Percentiles rank a stretch among this genome's conserved stretches.
Evolutionary conservation across 2,329 filamentous ascomycete species (phyloP).

Genomic region (Albifimbria verrucaria): DNA sequence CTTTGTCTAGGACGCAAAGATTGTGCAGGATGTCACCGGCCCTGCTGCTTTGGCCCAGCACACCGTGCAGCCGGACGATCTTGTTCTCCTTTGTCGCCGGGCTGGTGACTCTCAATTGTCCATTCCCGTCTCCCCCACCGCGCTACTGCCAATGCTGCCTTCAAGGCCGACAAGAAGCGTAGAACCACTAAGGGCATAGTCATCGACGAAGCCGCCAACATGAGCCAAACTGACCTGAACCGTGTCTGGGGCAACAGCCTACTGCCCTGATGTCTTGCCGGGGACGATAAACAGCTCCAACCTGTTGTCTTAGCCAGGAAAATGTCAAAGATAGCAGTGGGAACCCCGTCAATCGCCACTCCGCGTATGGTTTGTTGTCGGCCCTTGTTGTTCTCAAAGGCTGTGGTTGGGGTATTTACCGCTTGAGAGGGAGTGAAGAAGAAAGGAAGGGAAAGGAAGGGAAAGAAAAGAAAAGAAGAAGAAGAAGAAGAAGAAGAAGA

Average conservation of each 20-base stretch:
- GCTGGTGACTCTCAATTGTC: no score
- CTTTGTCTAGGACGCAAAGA: neutral
- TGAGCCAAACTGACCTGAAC: slow-evolving; percentile 15
- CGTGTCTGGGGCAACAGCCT: slow-evolving; percentile 19
- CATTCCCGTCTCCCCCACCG: no score
- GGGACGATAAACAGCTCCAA: slow-evolving; percentile 15
- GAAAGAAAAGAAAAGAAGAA: no score
- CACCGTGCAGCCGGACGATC: no score
- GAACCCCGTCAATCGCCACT: slow-evolving; percentile 8
- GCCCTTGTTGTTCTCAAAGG: slow-evolving; percentile 10
- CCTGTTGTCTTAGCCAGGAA: slow-evolving; percentile 4
- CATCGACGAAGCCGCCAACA: slow-evolving; percentile 19
- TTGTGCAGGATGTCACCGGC: neutral
- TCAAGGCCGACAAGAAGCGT: slow-evolving; percentile 5
- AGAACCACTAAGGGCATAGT: slow-evolving; percentile 11
- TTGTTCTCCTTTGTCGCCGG: neutral
- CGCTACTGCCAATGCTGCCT: neutral
- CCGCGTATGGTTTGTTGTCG: slow-evolving; percentile 7
- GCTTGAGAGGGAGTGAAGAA: no score
- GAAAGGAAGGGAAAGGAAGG: no score
- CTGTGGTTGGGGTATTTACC: slow-evolving; percentile 11
- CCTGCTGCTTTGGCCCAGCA: neutral
- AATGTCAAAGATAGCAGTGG: neutral
- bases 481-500: no score
- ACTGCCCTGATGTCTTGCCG: slow-evolving; percentile 15